Evolutionary conservation across 768 basidiomycete species (phyloP).

Genomic region (Termitomyces eurrhizus): DNA sequence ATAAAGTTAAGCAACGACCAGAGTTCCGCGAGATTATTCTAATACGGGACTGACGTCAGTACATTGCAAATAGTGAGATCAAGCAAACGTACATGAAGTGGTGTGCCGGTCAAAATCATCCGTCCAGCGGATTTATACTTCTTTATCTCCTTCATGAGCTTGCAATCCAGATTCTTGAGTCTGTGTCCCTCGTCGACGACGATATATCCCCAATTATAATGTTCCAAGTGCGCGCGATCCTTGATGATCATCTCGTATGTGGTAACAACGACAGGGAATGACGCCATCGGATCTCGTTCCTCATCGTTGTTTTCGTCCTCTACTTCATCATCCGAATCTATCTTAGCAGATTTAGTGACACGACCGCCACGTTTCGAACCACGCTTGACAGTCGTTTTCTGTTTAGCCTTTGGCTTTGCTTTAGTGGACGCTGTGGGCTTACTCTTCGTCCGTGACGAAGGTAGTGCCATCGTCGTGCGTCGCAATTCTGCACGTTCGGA

Average conservation of each 20-base stretch:
- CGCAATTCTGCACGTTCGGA: slow-evolving; percentile 79
- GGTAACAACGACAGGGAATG: slow-evolving; percentile 81
- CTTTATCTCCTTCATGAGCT: slow-evolving; percentile 88
- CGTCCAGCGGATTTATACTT: slow-evolving; percentile 79
- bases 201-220: slow-evolving; percentile 84
- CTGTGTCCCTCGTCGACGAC: slow-evolving; percentile 97
- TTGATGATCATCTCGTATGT: slow-evolving; percentile 93
- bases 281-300: slow-evolving; percentile 16
- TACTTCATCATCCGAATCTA: slow-evolving; percentile 2
- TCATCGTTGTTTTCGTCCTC: slow-evolving; percentile 14
- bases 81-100: slow-evolving; percentile 69
- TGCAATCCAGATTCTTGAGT: slow-evolving; percentile 91
- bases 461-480: slow-evolving; percentile 48
- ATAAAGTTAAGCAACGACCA: slow-evolving; percentile 97
- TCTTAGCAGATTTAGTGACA: background rate
- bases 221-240: slow-evolving; percentile 57
- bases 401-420: slow-evolving; percentile 16
- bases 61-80: background rate
- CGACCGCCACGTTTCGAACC: slow-evolving; percentile 15
- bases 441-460: slow-evolving; percentile 14
- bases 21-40: slow-evolving; percentile 95
- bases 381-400: slow-evolving; percentile 9
- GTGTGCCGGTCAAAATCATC: slow-evolving; percentile 95
- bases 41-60: slow-evolving; percentile 3
- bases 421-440: slow-evolving; percentile 9